Percentiles rank a stretch among this genome's conserved stretches.
Evolutionary conservation across 1,284 basidiomycete genomes (phyloP).

Genomic region (Boletus chippewaensis): DNA sequence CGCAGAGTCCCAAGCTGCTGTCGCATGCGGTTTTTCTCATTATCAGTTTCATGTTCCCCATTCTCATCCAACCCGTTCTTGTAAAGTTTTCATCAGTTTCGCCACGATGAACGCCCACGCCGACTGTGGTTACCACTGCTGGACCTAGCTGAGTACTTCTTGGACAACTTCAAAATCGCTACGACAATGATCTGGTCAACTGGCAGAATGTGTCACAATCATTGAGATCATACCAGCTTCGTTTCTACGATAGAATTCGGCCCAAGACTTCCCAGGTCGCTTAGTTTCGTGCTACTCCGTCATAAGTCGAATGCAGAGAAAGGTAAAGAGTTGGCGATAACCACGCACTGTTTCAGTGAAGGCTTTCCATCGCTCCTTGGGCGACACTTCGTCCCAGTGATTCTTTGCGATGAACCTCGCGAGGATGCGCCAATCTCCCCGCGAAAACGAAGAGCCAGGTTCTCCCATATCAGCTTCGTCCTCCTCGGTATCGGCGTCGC

Average conservation of each 20-base stretch:
- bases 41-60: slow-evolving; percentile 22
- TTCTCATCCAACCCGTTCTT: slow-evolving; percentile 15
- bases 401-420: slow-evolving; percentile 50
- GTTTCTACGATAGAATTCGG: slow-evolving; percentile 49
- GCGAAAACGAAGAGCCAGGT: slow-evolving; percentile 42
- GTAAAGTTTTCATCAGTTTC: slow-evolving; percentile 8
- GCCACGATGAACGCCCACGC: slow-evolving; percentile 22
- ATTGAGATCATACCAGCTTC: slow-evolving; percentile 38
- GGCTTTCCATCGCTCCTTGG: slow-evolving; percentile 46
- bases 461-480: slow-evolving; percentile 50
- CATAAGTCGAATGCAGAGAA: slow-evolving; percentile 1
- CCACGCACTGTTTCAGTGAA: slow-evolving; percentile 44
- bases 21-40: slow-evolving; percentile 10
- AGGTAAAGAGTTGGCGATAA: neutral
- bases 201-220: slow-evolving; percentile 1
- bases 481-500: slow-evolving; percentile 29
- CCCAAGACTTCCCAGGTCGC: slow-evolving; percentile 52
- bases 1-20: neutral
- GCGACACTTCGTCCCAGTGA: slow-evolving; percentile 39
- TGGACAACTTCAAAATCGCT: slow-evolving; percentile 26
- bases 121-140: slow-evolving; percentile 12
- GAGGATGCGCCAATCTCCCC: slow-evolving; percentile 51
- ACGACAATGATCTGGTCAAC: slow-evolving; percentile 6
- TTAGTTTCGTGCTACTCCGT: slow-evolving; percentile 35
- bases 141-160: slow-evolving; percentile 14